Conservation (phyloP, 2,329 filamentous ascomycete genomes). For the Colletotrichum falcatum region DNA sequence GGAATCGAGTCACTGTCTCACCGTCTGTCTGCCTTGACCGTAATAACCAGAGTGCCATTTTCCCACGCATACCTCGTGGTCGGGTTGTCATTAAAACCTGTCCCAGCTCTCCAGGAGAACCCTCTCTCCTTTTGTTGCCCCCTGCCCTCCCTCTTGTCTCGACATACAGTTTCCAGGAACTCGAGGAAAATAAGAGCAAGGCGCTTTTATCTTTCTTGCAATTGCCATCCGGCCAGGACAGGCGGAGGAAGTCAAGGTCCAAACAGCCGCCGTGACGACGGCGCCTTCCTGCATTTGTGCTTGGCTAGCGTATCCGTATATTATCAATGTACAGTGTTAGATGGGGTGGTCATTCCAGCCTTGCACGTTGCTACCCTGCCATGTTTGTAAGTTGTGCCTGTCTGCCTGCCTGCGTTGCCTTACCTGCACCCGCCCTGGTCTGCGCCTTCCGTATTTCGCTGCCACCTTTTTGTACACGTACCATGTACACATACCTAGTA, state of each 20-base stretch:
- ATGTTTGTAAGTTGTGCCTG: background rate
- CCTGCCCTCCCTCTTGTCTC: background rate
- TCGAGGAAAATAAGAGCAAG: background rate
- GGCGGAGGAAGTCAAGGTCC: background rate
- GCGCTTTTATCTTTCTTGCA: constrained; percentile 1
- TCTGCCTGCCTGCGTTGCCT: constrained; percentile 3
- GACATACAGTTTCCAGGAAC: background rate
- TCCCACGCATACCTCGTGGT: constrained; percentile 25
- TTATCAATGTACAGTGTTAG: background rate
- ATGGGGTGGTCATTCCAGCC: background rate
- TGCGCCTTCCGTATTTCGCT: constrained; percentile 7
- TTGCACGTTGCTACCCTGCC: background rate
- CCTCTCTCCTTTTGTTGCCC: background rate
- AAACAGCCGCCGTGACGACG: background rate
- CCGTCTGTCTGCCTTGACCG: constrained; percentile 14
- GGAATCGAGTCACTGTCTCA: constrained; percentile 26
- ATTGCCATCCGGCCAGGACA: background rate
- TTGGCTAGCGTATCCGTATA: background rate
- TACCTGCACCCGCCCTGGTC: background rate
- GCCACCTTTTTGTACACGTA: background rate
- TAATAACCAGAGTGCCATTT: constrained; percentile 16
- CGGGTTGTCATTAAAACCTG: constrained; percentile 21
- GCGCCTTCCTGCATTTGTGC: background rate
- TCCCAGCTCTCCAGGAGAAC: constrained; percentile 10
- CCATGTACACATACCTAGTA: too few species aligned